These are phyloP conservation scores for Phytophthora pluvialis DNA, from an alignment of 352 stramenopile species.

Conservation along the genomic window DNA sequence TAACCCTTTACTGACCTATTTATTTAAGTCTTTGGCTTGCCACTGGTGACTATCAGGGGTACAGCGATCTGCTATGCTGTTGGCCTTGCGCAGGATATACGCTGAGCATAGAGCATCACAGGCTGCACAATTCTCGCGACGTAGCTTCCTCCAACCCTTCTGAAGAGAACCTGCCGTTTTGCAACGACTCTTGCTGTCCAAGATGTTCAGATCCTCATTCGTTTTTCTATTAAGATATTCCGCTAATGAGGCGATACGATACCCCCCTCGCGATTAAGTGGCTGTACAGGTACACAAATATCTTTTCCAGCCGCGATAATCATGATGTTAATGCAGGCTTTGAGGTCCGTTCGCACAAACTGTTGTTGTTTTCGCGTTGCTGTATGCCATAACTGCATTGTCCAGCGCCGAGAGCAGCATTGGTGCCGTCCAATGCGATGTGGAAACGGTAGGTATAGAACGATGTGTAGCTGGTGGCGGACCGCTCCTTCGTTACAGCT, in stretches of 20 bases:
- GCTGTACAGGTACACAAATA: not conserved
- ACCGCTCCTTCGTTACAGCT: too few relatives aligned
- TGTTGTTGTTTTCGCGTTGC: conserved; percentile 20
- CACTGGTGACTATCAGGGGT: not conserved
- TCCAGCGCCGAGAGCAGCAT: not conserved
- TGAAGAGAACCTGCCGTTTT: conserved; percentile 9
- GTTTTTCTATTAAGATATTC: conserved; percentile 13
- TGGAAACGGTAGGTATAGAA: too few relatives aligned
- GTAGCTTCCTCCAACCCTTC: conserved; percentile 13
- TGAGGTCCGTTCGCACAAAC: conserved; percentile 17
- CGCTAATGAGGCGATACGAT: conserved; percentile 7
- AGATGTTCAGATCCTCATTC: conserved; percentile 1
- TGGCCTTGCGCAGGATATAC: conserved; percentile 12
- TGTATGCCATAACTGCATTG: conserved; percentile 10
- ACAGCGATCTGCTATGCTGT: conserved; percentile 4
- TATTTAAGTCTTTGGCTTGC: too few relatives aligned
- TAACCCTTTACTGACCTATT: too few relatives aligned
- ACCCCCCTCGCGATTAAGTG: not conserved
- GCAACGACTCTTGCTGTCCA: conserved; percentile 9
- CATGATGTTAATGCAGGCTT: conserved; percentile 25
- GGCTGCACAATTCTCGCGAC: not conserved
- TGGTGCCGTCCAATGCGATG: too few relatives aligned
- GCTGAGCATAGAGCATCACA: conserved; percentile 11
- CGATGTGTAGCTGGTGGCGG: too few relatives aligned
- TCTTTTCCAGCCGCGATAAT: not conserved